Percentiles rank a stretch among this genome's conserved stretches.
phyloP scores from a whole-genome alignment of 805 yeast genomes.

The Saccharomycopsis sp. region DNA sequence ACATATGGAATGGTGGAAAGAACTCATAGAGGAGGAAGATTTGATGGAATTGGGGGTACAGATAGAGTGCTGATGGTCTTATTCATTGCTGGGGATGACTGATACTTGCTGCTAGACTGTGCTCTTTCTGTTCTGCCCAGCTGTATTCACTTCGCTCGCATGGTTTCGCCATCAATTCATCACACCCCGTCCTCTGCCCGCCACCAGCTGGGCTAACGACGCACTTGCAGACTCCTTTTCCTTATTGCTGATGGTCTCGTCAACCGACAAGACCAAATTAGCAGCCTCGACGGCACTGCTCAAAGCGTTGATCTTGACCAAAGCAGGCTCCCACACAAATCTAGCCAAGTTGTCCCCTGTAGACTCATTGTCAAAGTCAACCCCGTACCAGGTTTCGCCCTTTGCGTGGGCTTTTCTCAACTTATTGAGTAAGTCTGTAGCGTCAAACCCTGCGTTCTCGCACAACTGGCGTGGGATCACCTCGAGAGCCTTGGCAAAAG shows the following conservation, averaged over 20 bases:
- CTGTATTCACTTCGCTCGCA: too few relatives aligned
- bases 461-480: conserved; percentile 95
- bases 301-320: conserved; percentile 89
- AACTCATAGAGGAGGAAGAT: too few relatives aligned
- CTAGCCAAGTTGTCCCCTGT: conserved; percentile 76
- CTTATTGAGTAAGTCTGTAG: conserved; percentile 85
- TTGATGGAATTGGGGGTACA: too few relatives aligned
- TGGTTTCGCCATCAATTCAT: too few relatives aligned
- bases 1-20: too few relatives aligned
- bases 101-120: too few relatives aligned
- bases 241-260: conserved; percentile 79
- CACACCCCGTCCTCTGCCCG: conserved; percentile 68
- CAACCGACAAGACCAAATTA: conserved; percentile 83
- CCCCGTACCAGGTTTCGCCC: conserved; percentile 87
- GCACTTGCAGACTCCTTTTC: conserved; percentile 49
- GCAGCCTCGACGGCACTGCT: conserved; percentile 97
- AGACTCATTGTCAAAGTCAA: conserved; percentile 77
- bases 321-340: conserved; percentile 97
- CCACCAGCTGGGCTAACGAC: conserved; percentile 39
- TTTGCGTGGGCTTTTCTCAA: conserved; percentile 90
- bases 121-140: too few relatives aligned
- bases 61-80: too few relatives aligned
- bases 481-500: conserved; percentile 91
- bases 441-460: conserved; percentile 98
- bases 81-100: too few relatives aligned